Base-by-base conservation (phyloP, 257 asterid species). In the Cruciata laevipes region DNA sequence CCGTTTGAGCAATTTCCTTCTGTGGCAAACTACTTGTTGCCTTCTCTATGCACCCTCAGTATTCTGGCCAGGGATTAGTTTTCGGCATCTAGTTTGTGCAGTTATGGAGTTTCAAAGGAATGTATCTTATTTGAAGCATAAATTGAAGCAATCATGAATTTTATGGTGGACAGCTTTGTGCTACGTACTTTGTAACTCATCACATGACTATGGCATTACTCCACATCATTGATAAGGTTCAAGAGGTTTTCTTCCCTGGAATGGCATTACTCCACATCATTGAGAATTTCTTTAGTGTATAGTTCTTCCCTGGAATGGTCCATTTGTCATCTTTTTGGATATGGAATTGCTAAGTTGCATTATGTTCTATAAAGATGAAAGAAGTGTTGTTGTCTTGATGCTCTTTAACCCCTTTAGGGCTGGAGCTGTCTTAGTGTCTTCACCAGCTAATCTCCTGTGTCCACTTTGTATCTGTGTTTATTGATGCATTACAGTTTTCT, bases 51-150 rank as follows among this genome's bases (percentile, higher is more conserved):
- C 95, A 33, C 95, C 96, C 8, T 24, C 71, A 10, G 75, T 69
- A 42, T 84, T 88, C 14, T 90, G 96, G 96, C 97, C 97, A 0
- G 97, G 88, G 32, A 82, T 90, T 49, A 89, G 96, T 68, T 81
- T 84, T 6, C 33, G 89, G 74, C 96, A 88, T 81, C 71, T 88
- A 77, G 82, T 86, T 56, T 72, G 77, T 56, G 92, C 76, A 20
- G 72, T 90, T 73, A 33, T 86, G 70, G 89, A 88, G 31, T 90
- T 77, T 61, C 97, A 90, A 67, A 79, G 89, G 75, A 82, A 71
- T 68, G 72, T 27, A 63, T 51, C 74, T 37, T 83, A 80, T 70
- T 56, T 86, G 77, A 79, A 79, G 70, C 79, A 71, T 80, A 84
- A 82, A 72, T 58, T 63, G 74, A 82, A 85, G 68, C 84, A 69